These are phyloP conservation scores for Geoglossum cookeanum DNA, from an alignment of 2,329 filamentous ascomycete genomes.

Conservation along the genomic window DNA sequence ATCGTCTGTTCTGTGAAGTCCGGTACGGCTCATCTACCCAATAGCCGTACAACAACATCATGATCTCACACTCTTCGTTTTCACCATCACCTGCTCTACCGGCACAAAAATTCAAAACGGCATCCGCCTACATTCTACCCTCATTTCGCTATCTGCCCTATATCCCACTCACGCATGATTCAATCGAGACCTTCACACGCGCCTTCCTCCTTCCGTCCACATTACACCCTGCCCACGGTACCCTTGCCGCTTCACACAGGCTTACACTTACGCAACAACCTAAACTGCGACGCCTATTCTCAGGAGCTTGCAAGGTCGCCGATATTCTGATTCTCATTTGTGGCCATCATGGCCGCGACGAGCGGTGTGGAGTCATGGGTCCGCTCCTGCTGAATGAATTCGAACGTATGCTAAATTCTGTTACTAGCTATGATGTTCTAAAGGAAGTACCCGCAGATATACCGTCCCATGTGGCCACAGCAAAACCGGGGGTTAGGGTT, in stretches of 20 bases:
- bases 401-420: slow-evolving; percentile 21
- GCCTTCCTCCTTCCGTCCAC: slow-evolving; percentile 22
- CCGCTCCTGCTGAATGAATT: slow-evolving; percentile 58
- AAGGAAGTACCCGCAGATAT: background rate
- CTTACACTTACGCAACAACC: slow-evolving; percentile 26
- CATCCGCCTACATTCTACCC: slow-evolving; percentile 60
- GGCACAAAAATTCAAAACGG: slow-evolving; percentile 26
- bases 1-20: background rate
- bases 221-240: slow-evolving; percentile 31
- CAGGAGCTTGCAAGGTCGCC: slow-evolving; percentile 33
- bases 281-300: background rate
- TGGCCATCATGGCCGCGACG: slow-evolving; percentile 66
- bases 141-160: slow-evolving; percentile 64
- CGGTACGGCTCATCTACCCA: background rate
- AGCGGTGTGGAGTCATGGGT: slow-evolving; percentile 63
- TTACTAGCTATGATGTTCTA: background rate
- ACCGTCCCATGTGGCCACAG: background rate
- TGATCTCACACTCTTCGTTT: slow-evolving; percentile 61
- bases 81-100: slow-evolving; percentile 25
- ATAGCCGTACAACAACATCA: slow-evolving; percentile 68
- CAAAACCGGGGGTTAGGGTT: slow-evolving; percentile 33
- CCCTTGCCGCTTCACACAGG: slow-evolving; percentile 31
- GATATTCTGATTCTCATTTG: slow-evolving; percentile 67
- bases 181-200: slow-evolving; percentile 29
- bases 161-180: slow-evolving; percentile 42